These are phyloP conservation scores for Nicotiana undulata DNA, from an alignment of 257 asterid species.

Conservation along the genomic window DNA sequence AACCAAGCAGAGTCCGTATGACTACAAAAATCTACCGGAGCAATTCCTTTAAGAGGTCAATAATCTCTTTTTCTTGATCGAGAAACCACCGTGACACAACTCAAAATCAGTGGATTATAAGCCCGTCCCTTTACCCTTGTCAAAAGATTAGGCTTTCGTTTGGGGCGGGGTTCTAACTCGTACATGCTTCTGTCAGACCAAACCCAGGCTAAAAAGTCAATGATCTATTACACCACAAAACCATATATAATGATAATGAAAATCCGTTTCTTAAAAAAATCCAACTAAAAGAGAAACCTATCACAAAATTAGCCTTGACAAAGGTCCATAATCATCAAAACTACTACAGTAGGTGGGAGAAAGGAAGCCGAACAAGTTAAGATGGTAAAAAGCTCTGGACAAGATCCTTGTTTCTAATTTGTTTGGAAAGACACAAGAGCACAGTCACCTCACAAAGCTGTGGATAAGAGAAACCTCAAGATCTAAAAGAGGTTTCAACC, in stretches of 20 bases:
- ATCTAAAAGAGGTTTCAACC: neutral
- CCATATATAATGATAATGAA: neutral
- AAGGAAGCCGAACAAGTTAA: too few relatives aligned
- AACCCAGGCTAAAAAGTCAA: neutral
- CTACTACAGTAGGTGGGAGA: neutral
- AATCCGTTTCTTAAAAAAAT: neutral
- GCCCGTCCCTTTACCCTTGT: too few relatives aligned
- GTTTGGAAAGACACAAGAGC: neutral
- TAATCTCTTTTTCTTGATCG: too few relatives aligned
- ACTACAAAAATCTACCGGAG: too few relatives aligned
- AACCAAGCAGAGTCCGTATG: too few relatives aligned
- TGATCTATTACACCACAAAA: neutral
- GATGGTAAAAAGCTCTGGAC: neutral
- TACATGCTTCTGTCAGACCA: too few relatives aligned
- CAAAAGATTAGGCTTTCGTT: neutral
- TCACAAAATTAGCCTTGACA: neutral
- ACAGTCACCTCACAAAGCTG: neutral
- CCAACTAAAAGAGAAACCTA: neutral
- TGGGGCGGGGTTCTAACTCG: too few relatives aligned
- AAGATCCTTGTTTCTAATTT: neutral
- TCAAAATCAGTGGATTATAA: too few relatives aligned
- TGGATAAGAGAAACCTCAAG: neutral
- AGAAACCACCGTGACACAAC: too few relatives aligned
- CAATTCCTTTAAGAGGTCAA: too few relatives aligned
- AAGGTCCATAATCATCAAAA: neutral